Conservation (phyloP, 202 grass and related monocot genomes). For the Dendrocalamus latiflorus region DNA sequence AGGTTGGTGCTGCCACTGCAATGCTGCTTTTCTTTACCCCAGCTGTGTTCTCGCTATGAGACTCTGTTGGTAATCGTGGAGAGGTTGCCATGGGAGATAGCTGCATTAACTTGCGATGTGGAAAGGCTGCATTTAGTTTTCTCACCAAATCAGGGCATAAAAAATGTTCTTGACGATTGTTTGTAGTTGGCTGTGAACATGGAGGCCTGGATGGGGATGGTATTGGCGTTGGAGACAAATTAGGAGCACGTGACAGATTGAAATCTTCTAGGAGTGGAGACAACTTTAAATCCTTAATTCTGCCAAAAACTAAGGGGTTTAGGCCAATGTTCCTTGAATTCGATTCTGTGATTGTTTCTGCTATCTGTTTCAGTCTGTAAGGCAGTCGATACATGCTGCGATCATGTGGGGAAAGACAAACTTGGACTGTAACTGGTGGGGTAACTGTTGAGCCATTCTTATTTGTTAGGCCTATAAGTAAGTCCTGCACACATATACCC, state of each 20-base stretch:
- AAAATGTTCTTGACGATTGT: background rate
- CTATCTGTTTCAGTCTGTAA: constrained; percentile 48
- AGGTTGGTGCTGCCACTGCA: background rate
- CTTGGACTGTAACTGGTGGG: constrained; percentile 44
- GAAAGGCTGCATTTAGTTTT: constrained; percentile 11
- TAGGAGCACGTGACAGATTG: constrained; percentile 24
- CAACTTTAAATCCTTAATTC: constrained; percentile 44
- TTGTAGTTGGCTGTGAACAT: constrained; percentile 6
- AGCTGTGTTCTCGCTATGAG: background rate
- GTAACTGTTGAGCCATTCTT: constrained; percentile 59
- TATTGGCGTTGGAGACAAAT: constrained; percentile 16
- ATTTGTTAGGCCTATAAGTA: constrained; percentile 50
- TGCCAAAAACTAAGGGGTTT: constrained; percentile 44
- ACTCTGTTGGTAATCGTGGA: background rate
- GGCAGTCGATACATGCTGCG: background rate
- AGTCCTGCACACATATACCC: constrained; percentile 34
- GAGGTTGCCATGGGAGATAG: background rate
- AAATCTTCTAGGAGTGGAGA: constrained; percentile 22
- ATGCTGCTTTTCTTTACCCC: background rate
- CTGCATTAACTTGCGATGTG: constrained; percentile 11
- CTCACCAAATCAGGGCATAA: constrained; percentile 13
- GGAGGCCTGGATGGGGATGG: background rate
- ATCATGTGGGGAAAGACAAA: constrained; percentile 37
- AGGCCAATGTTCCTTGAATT: constrained; percentile 53
- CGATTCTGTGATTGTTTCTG: constrained; percentile 34